Conservation (phyloP, 108 stramenopile genomes). For the Stephanodiscus minutulus region DNA sequence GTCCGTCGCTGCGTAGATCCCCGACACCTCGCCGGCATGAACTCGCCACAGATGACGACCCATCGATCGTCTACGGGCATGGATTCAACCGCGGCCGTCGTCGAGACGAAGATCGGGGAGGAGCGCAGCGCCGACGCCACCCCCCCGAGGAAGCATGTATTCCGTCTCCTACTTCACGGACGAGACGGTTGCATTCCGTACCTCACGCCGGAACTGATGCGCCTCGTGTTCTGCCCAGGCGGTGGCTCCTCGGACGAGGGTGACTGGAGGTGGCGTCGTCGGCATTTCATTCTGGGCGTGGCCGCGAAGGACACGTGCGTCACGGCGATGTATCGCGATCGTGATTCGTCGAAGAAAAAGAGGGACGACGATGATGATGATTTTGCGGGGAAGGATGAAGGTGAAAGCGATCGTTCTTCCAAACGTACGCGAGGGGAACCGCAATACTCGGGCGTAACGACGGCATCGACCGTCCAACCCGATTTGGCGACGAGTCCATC, state of each 20-base stretch:
- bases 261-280: conserved; percentile 33
- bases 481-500: conserved; percentile 11
- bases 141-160: neutral
- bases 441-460: neutral
- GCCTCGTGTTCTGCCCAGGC: conserved; percentile 58
- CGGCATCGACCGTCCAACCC: neutral
- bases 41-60: too few relatives aligned
- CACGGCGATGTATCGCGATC: conserved; percentile 47
- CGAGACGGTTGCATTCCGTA: conserved; percentile 76
- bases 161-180: conserved; percentile 69
- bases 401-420: neutral
- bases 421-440: conserved; percentile 1
- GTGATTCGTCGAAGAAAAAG: conserved; percentile 23
- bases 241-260: neutral
- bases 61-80: too few relatives aligned
- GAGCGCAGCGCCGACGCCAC: neutral
- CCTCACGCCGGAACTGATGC: conserved; percentile 61
- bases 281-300: conserved; percentile 65
- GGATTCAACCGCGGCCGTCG: neutral
- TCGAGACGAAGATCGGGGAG: neutral
- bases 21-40: too few relatives aligned
- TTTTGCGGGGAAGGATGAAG: neutral
- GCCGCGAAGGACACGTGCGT: conserved; percentile 78
- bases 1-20: too few relatives aligned
- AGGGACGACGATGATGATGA: neutral